phyloP scores from a whole-genome alignment of 345 rosid genomes.

The Jatropha curcas region DNA sequence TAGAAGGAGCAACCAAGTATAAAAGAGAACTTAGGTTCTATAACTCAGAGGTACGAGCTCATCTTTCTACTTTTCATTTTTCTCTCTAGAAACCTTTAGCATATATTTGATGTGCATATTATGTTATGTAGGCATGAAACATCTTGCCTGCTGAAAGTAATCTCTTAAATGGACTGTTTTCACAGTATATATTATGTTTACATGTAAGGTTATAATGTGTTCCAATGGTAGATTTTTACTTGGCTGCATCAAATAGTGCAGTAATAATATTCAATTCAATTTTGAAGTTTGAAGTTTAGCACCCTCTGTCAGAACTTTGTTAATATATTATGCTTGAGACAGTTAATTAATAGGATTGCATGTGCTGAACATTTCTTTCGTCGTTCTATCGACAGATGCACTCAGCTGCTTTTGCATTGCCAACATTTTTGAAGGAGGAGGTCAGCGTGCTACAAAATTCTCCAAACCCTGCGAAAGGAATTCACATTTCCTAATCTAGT shows the following conservation, averaged over 20 bases:
- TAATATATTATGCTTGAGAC: no score
- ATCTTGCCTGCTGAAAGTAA: not conserved
- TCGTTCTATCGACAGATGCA: slow-evolving; percentile 61
- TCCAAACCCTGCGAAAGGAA: slow-evolving; percentile 10
- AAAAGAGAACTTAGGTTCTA: slow-evolving; percentile 73
- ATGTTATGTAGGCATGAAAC: not conserved
- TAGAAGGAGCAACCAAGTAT: slow-evolving; percentile 63
- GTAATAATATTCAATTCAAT: no score
- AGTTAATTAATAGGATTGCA: no score
- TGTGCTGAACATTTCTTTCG: not conserved
- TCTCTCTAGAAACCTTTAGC: not conserved
- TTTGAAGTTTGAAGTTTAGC: no score
- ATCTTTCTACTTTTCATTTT: not conserved
- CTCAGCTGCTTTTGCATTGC: slow-evolving; percentile 82
- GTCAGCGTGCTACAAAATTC: slow-evolving; percentile 45
- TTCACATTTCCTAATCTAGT: slow-evolving; percentile 7
- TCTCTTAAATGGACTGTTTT: no score
- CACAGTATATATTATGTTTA: no score
- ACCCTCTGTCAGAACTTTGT: no score
- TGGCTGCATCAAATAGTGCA: no score
- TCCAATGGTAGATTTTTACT: no score
- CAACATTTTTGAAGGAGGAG: slow-evolving; percentile 78
- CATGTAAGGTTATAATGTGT: no score
- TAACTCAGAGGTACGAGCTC: slow-evolving; percentile 68
- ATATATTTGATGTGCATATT: not conserved